phyloP scores from a whole-genome alignment of 1,284 basidiomycete genomes.

The Trametes hirsuta region DNA sequence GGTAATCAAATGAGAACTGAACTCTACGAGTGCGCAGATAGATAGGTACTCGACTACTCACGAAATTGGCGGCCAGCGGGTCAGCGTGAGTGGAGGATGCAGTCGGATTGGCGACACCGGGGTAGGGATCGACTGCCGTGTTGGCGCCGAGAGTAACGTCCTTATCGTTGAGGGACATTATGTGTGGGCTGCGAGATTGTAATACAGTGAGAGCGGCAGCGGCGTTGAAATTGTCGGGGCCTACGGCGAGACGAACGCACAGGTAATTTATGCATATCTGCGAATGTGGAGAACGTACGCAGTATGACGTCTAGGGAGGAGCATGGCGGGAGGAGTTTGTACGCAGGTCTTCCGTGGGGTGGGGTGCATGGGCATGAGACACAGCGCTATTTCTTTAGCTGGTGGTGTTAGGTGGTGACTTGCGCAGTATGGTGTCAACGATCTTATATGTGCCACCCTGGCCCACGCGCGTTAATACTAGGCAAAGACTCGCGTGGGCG shows the following conservation, averaged over 20 bases:
- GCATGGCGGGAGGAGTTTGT: not conserved
- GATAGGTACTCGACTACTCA: constrained; percentile 29
- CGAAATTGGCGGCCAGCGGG: constrained; percentile 47
- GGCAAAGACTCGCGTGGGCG: too few relatives aligned
- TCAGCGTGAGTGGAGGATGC: constrained; percentile 39
- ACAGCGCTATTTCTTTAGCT: too few relatives aligned
- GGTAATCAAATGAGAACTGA: not conserved
- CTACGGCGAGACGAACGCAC: too few relatives aligned
- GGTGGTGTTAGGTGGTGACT: not conserved
- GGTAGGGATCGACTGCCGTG: constrained; percentile 43
- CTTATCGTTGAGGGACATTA: constrained; percentile 39
- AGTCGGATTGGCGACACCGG: constrained; percentile 52
- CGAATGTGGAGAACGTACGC: not conserved
- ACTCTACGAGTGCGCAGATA: not conserved
- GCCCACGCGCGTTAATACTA: not conserved
- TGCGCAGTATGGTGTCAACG: too few relatives aligned
- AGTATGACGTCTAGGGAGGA: constrained; percentile 12
- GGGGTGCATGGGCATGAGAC: not conserved
- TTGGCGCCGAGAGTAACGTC: constrained; percentile 35
- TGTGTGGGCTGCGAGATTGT: not conserved
- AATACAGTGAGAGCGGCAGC: not conserved
- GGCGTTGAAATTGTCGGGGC: too few relatives aligned
- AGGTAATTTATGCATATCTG: not conserved
- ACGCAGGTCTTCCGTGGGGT: too few relatives aligned
- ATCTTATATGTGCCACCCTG: not conserved